These are phyloP conservation scores for Zasmidium angulare DNA, from an alignment of 2,329 filamentous ascomycete species.

Conservation along the genomic window DNA sequence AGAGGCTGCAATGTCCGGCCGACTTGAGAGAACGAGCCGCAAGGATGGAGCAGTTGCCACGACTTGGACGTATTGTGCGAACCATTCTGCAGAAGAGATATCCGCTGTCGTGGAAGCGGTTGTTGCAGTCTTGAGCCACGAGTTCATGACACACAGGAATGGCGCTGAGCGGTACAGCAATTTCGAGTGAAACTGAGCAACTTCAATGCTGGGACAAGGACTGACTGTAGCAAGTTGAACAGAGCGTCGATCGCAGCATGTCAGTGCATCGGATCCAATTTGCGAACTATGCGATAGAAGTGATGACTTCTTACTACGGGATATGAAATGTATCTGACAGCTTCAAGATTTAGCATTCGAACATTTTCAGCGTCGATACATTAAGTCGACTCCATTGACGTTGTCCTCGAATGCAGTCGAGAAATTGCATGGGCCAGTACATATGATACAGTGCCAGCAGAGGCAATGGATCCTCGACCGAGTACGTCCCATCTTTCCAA, in stretches of 20 bases:
- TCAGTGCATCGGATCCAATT: too few relatives aligned
- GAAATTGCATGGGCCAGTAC: conserved; percentile 56
- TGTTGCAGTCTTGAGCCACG: neutral
- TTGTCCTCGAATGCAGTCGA: conserved; percentile 45
- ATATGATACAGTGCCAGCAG: conserved; percentile 54
- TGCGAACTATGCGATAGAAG: too few relatives aligned
- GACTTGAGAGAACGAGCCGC: neutral
- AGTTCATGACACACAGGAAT: neutral
- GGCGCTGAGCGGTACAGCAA: too few relatives aligned
- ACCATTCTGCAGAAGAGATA: neutral
- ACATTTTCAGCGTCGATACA: conserved; percentile 65
- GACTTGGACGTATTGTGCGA: neutral
- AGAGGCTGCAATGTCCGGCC: neutral
- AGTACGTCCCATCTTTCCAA: conserved; percentile 54
- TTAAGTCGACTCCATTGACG: conserved; percentile 65
- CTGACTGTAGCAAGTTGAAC: too few relatives aligned
- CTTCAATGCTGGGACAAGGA: neutral
- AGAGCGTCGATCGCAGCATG: too few relatives aligned
- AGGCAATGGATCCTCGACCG: conserved; percentile 51
- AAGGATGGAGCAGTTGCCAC: neutral
- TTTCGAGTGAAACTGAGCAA: too few relatives aligned
- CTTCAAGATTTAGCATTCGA: conserved; percentile 38
- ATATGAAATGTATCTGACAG: neutral
- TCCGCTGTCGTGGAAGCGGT: neutral
- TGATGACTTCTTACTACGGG: neutral